These are phyloP conservation scores for Epichloe gansuensis DNA, from an alignment of 2,329 filamentous ascomycete genomes.

Conservation along the genomic window DNA sequence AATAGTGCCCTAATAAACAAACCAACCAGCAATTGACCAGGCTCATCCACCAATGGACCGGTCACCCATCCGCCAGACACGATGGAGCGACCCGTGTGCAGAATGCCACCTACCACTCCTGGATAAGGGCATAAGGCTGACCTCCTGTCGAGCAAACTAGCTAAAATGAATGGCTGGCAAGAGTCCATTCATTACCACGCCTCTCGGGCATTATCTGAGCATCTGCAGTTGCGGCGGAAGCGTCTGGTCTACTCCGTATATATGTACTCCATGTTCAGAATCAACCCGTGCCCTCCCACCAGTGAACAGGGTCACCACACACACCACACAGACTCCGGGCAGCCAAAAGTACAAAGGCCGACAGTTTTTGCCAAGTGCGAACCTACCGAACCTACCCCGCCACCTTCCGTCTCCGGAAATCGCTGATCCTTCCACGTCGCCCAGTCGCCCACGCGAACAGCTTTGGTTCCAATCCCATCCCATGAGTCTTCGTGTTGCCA, in stretches of 20 bases:
- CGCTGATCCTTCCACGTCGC: conserved; percentile 4
- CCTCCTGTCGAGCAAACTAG: no score
- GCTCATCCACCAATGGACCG: no score
- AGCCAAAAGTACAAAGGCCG: background rate
- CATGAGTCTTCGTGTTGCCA: background rate
- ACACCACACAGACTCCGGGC: no score
- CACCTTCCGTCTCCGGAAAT: conserved; percentile 9
- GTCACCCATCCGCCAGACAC: no score
- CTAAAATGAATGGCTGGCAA: no score
- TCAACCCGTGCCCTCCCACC: background rate
- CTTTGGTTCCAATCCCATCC: background rate
- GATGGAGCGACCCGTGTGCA: no score
- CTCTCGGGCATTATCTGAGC: background rate
- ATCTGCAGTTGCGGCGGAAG: background rate
- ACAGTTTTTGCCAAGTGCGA: background rate
- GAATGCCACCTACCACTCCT: no score
- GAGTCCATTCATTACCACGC: no score
- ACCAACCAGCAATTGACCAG: background rate
- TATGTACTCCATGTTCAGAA: background rate
- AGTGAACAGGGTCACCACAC: no score
- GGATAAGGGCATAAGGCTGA: no score
- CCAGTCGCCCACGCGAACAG: conserved; percentile 2
- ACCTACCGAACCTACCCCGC: conserved; percentile 3
- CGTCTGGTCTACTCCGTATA: background rate
- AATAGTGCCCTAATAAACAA: no score